Conservation (phyloP, 495 filamentous ascomycete genomes). For the Lasiosphaeria miniovina region DNA sequence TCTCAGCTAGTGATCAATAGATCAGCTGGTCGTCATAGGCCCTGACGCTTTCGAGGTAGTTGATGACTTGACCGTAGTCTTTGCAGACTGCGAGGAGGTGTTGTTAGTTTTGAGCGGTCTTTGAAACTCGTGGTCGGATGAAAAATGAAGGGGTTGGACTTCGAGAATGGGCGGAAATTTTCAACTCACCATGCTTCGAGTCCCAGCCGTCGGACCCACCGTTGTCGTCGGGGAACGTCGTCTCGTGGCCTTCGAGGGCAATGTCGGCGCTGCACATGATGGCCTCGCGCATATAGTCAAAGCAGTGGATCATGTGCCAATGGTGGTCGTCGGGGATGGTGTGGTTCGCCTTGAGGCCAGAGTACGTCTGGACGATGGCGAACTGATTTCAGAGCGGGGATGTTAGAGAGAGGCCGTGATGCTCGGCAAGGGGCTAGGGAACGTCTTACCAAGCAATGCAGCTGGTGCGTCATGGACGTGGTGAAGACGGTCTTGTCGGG, state of each 20-base stretch:
- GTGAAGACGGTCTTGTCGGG: slow-evolving; percentile 48
- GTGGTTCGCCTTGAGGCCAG: slow-evolving; percentile 36
- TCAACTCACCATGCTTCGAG: slow-evolving; percentile 40
- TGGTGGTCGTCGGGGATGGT: slow-evolving; percentile 45
- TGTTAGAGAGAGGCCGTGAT: slow-evolving; percentile 1
- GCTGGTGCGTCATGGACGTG: slow-evolving; percentile 45
- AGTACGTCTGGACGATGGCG: slow-evolving; percentile 46
- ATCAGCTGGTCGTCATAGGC: slow-evolving; percentile 48
- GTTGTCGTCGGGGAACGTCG: slow-evolving; percentile 46
- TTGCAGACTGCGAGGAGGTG: slow-evolving; percentile 33
- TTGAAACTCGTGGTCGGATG: not conserved
- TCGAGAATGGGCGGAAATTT: not conserved
- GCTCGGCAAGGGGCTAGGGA: too few species aligned
- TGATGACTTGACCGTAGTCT: slow-evolving; percentile 38
- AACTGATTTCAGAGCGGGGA: slow-evolving; percentile 21
- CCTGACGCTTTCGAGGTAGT: slow-evolving; percentile 42
- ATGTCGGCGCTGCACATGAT: slow-evolving; percentile 47
- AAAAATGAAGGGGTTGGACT: not conserved
- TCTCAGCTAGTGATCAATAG: slow-evolving; percentile 23
- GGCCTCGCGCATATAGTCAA: slow-evolving; percentile 47
- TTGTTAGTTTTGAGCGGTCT: not conserved
- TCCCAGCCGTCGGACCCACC: slow-evolving; percentile 48
- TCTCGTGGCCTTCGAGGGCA: slow-evolving; percentile 42
- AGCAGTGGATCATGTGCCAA: slow-evolving; percentile 52
- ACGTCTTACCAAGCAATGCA: slow-evolving; percentile 39